These are phyloP conservation scores for Marasmius fiardii DNA, from an alignment of 1,284 basidiomycete species.

Conservation along the genomic window DNA sequence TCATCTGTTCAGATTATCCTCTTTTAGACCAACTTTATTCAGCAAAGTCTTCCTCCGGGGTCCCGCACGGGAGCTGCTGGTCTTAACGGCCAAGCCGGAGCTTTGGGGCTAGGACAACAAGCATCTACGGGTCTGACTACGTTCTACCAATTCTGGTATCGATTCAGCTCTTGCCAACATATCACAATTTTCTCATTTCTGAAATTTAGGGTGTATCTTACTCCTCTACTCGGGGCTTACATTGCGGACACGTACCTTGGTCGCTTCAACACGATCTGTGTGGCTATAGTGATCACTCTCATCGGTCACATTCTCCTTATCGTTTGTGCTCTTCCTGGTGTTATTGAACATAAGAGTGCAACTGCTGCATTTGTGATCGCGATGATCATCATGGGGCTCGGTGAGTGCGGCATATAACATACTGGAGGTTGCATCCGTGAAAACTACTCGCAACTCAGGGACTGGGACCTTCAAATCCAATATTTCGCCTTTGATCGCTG, in stretches of 20 bases:
- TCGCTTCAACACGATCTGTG: slow-evolving; percentile 12
- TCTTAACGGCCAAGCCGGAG: slow-evolving; percentile 57
- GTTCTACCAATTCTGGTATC: slow-evolving; percentile 61
- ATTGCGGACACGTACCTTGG: slow-evolving; percentile 10
- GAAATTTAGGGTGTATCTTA: slow-evolving; percentile 35
- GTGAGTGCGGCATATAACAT: not conserved
- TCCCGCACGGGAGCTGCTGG: slow-evolving; percentile 68
- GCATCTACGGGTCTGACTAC: slow-evolving; percentile 69
- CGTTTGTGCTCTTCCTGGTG: slow-evolving; percentile 60
- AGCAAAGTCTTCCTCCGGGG: slow-evolving; percentile 60
- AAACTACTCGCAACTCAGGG: slow-evolving; percentile 19
- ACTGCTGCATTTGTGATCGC: slow-evolving; percentile 65
- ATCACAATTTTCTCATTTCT: not conserved
- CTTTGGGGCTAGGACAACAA: slow-evolving; percentile 62
- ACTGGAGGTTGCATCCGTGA: slow-evolving; percentile 40
- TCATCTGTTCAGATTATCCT: slow-evolving; percentile 18
- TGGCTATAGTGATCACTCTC: slow-evolving; percentile 9
- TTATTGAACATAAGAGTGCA: slow-evolving; percentile 60
- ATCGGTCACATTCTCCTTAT: slow-evolving; percentile 12
- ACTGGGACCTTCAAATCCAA: slow-evolving; percentile 84
- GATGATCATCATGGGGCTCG: slow-evolving; percentile 62
- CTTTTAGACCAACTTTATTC: slow-evolving; percentile 68
- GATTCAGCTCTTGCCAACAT: slow-evolving; percentile 20
- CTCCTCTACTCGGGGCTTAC: slow-evolving; percentile 48
- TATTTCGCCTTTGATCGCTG: slow-evolving; percentile 76